These are phyloP conservation scores for Paragyromitra xinjiangensis DNA, from an alignment of 495 filamentous ascomycete species.

Conservation along the genomic window DNA sequence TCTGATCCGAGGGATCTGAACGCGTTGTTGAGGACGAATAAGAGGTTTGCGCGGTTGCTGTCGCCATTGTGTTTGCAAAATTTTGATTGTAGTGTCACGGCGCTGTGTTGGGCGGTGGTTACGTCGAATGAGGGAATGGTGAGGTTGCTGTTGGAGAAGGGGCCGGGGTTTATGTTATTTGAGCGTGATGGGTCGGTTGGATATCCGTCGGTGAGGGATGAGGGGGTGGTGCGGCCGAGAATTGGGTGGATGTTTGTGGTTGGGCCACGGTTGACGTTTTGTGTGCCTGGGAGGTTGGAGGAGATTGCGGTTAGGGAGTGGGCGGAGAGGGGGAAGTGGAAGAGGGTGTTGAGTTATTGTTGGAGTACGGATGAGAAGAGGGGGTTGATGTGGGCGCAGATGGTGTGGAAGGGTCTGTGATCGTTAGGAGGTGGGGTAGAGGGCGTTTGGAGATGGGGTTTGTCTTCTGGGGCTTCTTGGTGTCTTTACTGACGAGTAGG, in stretches of 20 bases:
- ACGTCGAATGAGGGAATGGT: slow-evolving; percentile 21
- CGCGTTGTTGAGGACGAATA: slow-evolving; percentile 7
- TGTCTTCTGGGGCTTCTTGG: not conserved
- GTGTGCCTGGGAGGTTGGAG: slow-evolving; percentile 66
- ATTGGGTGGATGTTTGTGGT: slow-evolving; percentile 13
- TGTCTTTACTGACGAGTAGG: not conserved
- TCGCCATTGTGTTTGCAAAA: slow-evolving; percentile 9
- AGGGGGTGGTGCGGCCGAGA: not conserved
- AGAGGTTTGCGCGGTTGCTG: not conserved
- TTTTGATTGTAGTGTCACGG: slow-evolving; percentile 16
- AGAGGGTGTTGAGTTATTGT: slow-evolving; percentile 24
- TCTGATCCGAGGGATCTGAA: not conserved
- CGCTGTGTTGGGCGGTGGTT: slow-evolving; percentile 17
- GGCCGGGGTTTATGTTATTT: slow-evolving; percentile 21
- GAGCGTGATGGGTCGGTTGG: slow-evolving; percentile 1
- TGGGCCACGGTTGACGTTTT: slow-evolving; percentile 65
- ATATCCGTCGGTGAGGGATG: slow-evolving; percentile 4
- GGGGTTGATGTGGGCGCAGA: slow-evolving; percentile 15
- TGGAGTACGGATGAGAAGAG: slow-evolving; percentile 27
- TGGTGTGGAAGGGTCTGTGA: slow-evolving; percentile 26
- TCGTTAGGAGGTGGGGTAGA: not conserved
- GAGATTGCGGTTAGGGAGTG: slow-evolving; percentile 68
- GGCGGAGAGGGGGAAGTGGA: slow-evolving; percentile 59
- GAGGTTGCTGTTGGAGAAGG: slow-evolving; percentile 6
- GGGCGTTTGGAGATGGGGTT: not conserved